phyloP scores from a whole-genome alignment of 1,139 yeast genomes.

The Diutina scorzettiae region DNA sequence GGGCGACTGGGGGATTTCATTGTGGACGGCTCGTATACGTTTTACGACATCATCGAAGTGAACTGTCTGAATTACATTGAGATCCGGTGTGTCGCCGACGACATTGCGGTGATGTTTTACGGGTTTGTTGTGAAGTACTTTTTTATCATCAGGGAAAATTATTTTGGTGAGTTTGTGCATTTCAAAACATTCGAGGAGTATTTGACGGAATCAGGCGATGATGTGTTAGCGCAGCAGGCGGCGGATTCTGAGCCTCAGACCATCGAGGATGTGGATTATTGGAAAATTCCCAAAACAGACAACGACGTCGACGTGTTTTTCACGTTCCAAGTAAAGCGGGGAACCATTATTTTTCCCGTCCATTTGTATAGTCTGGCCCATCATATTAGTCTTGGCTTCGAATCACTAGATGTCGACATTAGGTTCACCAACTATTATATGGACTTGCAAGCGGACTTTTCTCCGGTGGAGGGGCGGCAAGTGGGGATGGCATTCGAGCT shows the following conservation, averaged over 20 bases:
- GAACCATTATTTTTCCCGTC: constrained; percentile 61
- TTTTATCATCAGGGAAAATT: constrained; percentile 72
- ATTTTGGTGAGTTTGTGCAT: constrained; percentile 77
- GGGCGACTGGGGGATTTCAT: constrained; percentile 58
- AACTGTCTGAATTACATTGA: constrained; percentile 61
- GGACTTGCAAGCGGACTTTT: constrained; percentile 60
- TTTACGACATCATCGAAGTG: constrained; percentile 44
- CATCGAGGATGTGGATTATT: constrained; percentile 16
- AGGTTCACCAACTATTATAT: constrained; percentile 86
- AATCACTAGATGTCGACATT: constrained; percentile 60
- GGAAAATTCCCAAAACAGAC: constrained; percentile 37
- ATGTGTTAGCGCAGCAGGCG: neutral
- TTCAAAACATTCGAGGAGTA: constrained; percentile 83
- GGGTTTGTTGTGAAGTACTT: constrained; percentile 73
- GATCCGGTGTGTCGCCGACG: constrained; percentile 52
- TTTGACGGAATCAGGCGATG: constrained; percentile 12
- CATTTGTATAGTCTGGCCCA: constrained; percentile 56
- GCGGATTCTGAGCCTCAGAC: neutral
- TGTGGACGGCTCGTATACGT: constrained; percentile 56
- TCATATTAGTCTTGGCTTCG: constrained; percentile 53
- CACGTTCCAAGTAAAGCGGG: constrained; percentile 56
- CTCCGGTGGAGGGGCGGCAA: constrained; percentile 20
- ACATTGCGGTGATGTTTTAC: constrained; percentile 58
- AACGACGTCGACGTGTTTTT: constrained; percentile 73
- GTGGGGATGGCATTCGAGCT: neutral